phyloP scores from a whole-genome alignment of 2,329 filamentous ascomycete genomes.

The Helminthosporium solani region DNA sequence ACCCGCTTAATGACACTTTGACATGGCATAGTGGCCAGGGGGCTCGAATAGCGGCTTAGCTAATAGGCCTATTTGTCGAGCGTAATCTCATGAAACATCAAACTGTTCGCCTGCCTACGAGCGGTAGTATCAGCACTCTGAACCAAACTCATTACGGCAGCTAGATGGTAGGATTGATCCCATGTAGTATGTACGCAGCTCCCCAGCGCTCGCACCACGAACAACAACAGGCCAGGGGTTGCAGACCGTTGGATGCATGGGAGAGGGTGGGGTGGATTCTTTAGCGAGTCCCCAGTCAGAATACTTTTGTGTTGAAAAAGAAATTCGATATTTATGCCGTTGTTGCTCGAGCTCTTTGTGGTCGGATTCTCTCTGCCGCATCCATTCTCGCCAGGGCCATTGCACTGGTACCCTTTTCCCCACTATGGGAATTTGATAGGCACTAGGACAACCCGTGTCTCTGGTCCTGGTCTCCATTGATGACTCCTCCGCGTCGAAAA shows the following conservation, averaged over 20 bases:
- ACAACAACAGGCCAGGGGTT: constrained; percentile 9
- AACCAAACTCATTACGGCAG: not conserved
- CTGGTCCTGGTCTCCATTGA: constrained; percentile 9
- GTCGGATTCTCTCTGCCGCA: constrained; percentile 7
- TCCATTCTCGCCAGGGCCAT: constrained; percentile 18
- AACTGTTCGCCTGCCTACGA: not conserved
- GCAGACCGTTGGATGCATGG: constrained; percentile 3
- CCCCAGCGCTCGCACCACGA: too few relatives aligned
- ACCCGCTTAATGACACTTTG: constrained; percentile 9
- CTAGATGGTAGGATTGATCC: not conserved
- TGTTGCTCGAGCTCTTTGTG: not conserved
- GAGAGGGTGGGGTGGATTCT: constrained; percentile 13
- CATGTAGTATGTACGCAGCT: too few relatives aligned
- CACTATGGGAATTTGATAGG: constrained; percentile 1
- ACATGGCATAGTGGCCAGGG: not conserved
- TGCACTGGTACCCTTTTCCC: constrained; percentile 17
- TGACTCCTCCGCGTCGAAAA: not conserved
- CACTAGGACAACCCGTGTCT: constrained; percentile 10
- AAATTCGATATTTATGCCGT: constrained; percentile 36
- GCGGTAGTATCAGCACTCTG: not conserved
- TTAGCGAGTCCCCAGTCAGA: too few relatives aligned
- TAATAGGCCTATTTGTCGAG: too few relatives aligned
- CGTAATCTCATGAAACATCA: constrained; percentile 28
- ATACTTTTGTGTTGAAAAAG: too few relatives aligned
- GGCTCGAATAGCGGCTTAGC: constrained; percentile 13